Conservation (phyloP, 228 moss, liverwort and hornwort genomes). For the Sphagnum magellanicum region DNA sequence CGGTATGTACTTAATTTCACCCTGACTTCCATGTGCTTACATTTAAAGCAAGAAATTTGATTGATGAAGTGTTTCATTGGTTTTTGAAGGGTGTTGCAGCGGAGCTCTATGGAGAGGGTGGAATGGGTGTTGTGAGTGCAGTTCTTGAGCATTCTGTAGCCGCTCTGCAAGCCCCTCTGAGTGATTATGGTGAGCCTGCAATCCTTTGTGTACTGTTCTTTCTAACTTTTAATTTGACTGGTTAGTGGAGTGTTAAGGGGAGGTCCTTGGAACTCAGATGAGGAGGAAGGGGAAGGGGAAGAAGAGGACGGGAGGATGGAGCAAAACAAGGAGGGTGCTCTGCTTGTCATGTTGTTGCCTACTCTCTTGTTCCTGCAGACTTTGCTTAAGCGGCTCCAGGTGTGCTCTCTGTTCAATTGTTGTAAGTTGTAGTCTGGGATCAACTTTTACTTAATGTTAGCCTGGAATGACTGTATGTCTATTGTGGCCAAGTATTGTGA, state of each 20-base stretch:
- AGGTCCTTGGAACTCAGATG: conserved; percentile 22
- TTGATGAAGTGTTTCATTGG: conserved; percentile 9
- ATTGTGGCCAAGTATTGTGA: neutral
- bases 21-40: neutral
- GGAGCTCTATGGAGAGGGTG: conserved; percentile 87
- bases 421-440: neutral
- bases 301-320: conserved; percentile 59
- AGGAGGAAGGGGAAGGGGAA: conserved; percentile 74
- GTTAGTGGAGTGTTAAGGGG: neutral
- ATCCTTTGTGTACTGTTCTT: neutral
- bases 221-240: neutral
- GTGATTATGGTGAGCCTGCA: conserved; percentile 55
- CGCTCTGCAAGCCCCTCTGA: conserved; percentile 51
- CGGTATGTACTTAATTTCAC: conserved; percentile 11
- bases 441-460: neutral
- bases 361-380: conserved; percentile 58
- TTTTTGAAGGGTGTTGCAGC: conserved; percentile 67
- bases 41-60: neutral
- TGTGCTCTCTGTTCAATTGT: conserved; percentile 13
- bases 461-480: neutral
- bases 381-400: conserved; percentile 76
- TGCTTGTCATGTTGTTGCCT: conserved; percentile 65
- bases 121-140: conserved; percentile 55
- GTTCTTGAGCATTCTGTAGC: conserved; percentile 71
- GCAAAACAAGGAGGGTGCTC: conserved; percentile 58